These are phyloP conservation scores for Nematocida minor DNA, from an alignment of 371 early-diverging fungal genomes.

Conservation along the genomic window DNA sequence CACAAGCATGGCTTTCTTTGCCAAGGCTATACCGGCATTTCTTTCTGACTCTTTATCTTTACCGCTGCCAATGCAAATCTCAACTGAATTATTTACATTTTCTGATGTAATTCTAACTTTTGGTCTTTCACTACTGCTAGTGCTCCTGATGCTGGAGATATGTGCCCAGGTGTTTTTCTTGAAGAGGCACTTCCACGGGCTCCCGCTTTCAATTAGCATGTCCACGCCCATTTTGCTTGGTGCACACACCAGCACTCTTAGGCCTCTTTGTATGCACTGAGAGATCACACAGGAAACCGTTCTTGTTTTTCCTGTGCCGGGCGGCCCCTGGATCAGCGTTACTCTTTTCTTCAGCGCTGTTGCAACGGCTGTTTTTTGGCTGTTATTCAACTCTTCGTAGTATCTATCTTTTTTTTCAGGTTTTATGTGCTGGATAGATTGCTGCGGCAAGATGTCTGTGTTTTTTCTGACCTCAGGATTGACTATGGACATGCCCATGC, in stretches of 20 bases:
- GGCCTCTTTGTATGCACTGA: constrained; percentile 69
- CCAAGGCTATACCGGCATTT: not conserved
- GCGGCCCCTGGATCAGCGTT: constrained; percentile 60
- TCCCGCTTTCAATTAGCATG: constrained; percentile 54
- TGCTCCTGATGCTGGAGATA: not conserved
- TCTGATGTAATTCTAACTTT: not conserved
- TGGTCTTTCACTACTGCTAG: not conserved
- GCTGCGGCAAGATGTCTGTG: not conserved
- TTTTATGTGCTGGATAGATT: not conserved
- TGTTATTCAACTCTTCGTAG: constrained; percentile 30
- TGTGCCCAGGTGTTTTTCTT: not conserved
- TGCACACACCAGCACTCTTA: constrained; percentile 77
- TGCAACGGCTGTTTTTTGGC: constrained; percentile 50
- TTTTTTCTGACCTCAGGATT: not conserved
- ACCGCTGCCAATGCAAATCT: no score
- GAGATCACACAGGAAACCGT: constrained; percentile 77
- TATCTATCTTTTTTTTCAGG: not conserved
- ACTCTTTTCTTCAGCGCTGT: not conserved
- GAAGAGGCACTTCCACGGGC: not conserved
- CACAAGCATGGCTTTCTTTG: not conserved
- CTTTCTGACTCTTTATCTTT: not conserved
- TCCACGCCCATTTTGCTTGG: constrained; percentile 83
- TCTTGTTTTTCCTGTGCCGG: constrained; percentile 86
- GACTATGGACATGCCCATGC: not conserved
- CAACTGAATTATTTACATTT: not conserved